Evolutionary conservation across 2,329 filamentous ascomycete species (phyloP), one percentile per base, ranked within the genome.

Genomic region (Botrytis fragariae): DNA sequence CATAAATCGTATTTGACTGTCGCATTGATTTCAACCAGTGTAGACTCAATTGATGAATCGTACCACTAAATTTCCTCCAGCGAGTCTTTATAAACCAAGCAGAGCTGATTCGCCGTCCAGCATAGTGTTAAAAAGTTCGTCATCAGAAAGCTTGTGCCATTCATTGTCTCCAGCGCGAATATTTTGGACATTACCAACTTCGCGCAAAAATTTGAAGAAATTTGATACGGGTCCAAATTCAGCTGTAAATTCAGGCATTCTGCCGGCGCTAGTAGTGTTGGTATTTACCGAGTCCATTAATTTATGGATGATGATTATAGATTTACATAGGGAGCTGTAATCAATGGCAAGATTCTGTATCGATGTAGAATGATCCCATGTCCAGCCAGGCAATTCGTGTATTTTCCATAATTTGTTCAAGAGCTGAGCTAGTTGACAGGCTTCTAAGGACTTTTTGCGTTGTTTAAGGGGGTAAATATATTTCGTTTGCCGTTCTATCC

Each of bases 261-360:
- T 20, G 18, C 18, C 5, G 44, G 8, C 20, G 20, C 44, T 20
- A 2, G 22, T 2, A 22, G 45, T 48, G 8, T 48, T 22, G 20
- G 1, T 4, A 48, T 25, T 9, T 48, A 22, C 9, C 20, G 3
- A 0, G 20, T 0, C 0, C 20, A 48, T 48, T 22, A 10, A 6
- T 48, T 48, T 3, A 39, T 39, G 3, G 12, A 60, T 35, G 9
- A 20, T 0, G 0, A 60, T 2, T 37, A 22, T 22, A 60, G 9
- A 22, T 22, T 1, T 35, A 6, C 10, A 12, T 10, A 60, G 14
- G 18, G 29, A 35, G 10, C 1, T 1, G 32, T 60, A 16, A n/a
- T 39, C 22, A 39, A 61, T 16, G 22, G 10, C 59, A 39, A 61
- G 35, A 37, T 61, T n/a, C 59, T 61, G 32, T 25, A 61, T 61